Base-by-base conservation (phyloP, 2,329 filamentous ascomycete genomes). In the Grosmannia huntii region DNA sequence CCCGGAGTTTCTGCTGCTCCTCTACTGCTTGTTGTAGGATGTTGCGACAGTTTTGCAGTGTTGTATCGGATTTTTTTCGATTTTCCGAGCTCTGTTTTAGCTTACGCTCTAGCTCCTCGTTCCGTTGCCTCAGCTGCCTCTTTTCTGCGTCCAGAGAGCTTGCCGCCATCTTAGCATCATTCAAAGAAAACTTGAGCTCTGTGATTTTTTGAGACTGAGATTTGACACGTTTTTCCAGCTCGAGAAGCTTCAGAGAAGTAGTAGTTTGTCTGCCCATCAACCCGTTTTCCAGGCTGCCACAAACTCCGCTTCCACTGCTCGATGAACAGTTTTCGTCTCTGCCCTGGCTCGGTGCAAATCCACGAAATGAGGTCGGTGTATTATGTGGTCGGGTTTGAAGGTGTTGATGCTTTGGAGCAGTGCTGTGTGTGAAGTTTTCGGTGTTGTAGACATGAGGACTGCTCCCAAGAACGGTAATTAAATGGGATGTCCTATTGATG, bases 21-120 rank as follows among this genome's bases (percentile, higher is more conserved):
- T 63, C 60, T 10, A 75, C 73, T 1, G 74, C 73, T 53, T 73
- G 67, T 57, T 78, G 76, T n/a, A 81, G 64, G 19, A 72, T 72
- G 3, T 64, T 62, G 57, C 66, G 71, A 59, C 69, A 73, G 1
- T 63, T 63, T 6, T 65, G 66, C 50, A 70, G 64, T 70, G 77
- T 11, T 14, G 71, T 69, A 53, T 72, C 64, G 1, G 75, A 60
- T 23, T 63, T 65, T 7, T 59, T 57, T 2, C 72, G 46, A 10
- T 67, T 63, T 1, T 64, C 60, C 5, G 66, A 66, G 2, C 70
- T 65, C 0, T 64, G 59, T 4, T 64, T 60, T 1, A 73, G 60
- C 31, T 73, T 67, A 38, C 4, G 63, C 59, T 55, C 70, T 54
- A 62, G 57, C 10, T 55, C 55, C 1, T 63, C 59, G 1, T 51